Evolutionary conservation across 768 basidiomycete species (phyloP).

Genomic region (Amanita muscaria): DNA sequence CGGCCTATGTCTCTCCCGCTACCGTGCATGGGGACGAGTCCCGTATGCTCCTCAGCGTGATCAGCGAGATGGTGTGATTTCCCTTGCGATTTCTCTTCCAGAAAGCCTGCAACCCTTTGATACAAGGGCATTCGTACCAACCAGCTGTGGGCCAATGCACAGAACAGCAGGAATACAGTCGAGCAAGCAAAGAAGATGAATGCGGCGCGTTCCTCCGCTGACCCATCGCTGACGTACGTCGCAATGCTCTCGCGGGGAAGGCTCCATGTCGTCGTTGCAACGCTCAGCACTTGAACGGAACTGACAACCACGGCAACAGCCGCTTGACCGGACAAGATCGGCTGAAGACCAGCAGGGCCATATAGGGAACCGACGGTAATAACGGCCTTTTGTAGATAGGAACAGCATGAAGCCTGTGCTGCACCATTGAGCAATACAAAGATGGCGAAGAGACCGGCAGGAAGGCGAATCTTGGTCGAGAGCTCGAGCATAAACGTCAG

Average conservation of each 20-base stretch:
- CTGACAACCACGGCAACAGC: slow-evolving; percentile 80
- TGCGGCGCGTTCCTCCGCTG: slow-evolving; percentile 60
- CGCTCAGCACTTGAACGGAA: slow-evolving; percentile 62
- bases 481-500: slow-evolving; percentile 53
- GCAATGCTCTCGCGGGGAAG: slow-evolving; percentile 22
- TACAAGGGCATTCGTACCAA: slow-evolving; percentile 54
- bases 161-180: slow-evolving; percentile 51
- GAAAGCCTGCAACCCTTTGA: slow-evolving; percentile 37
- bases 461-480: slow-evolving; percentile 51
- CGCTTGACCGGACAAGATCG: slow-evolving; percentile 77
- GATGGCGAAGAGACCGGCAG: slow-evolving; percentile 49
- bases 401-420: slow-evolving; percentile 50
- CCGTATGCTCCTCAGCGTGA: slow-evolving; percentile 24
- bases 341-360: slow-evolving; percentile 63
- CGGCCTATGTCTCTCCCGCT: slow-evolving; percentile 22
- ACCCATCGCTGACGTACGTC: slow-evolving; percentile 28
- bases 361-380: slow-evolving; percentile 78
- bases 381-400: slow-evolving; percentile 71
- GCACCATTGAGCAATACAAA: slow-evolving; percentile 58
- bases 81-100: slow-evolving; percentile 37
- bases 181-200: slow-evolving; percentile 68
- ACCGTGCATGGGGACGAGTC: slow-evolving; percentile 24
- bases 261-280: slow-evolving; percentile 46
- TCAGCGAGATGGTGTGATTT: slow-evolving; percentile 1
- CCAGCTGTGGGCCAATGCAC: slow-evolving; percentile 46